Base-by-base conservation (phyloP, 163 green algal species). In the Prototheca wickerhamii region DNA sequence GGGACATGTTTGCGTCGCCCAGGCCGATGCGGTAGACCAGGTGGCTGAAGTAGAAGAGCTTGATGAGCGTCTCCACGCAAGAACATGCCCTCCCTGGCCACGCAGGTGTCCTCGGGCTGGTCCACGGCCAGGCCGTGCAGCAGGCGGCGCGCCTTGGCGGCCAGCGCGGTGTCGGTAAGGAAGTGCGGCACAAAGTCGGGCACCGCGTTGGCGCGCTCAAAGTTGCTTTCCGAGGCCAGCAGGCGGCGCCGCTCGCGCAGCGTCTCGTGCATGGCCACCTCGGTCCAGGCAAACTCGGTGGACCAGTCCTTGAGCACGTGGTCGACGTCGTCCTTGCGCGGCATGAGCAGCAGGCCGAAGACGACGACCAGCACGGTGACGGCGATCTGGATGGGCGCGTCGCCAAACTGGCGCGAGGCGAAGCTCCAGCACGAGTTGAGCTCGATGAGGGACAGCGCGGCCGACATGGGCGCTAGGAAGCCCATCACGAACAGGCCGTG, bases 1-100 rank as follows among this genome's bases (percentile, higher is more conserved):
- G n/a, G n/a, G n/a, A n/a, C n/a, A n/a, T n/a, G n/a, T n/a, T n/a
- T 44, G 37, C 37, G 37, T 44, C n/a, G 37, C 37, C 15, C 37
- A 44, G 10, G 10, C 37, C 37, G 37, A 44, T 10, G 46, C 46
- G 46, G 46, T 54, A 54, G 18, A 18, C 46, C 46, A 54, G 46
- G 46, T 18, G 46, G 46, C 46, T 29, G 46, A 54, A 54, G 18
- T 54, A 54, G 23, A 54, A 54, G 46, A 28, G 20, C 46, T 54
- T 54, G 46, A 54, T 2, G 12, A 28, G 6, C 5, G 46, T 54
- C 46, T 54, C 46, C 12, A 54, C 10, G 46, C 46, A 54, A n/a
- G 46, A 54, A 25, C 18, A 54, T 28, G 46, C 10, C 37, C 37
- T 21, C 37, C 37, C 37, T 44, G 10, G 37, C 10, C 37, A 44